Percentiles rank a stretch among this genome's conserved stretches.
These are phyloP conservation scores for Mycena epipterygia DNA, from an alignment of 768 basidiomycete genomes.

Conservation along the genomic window DNA sequence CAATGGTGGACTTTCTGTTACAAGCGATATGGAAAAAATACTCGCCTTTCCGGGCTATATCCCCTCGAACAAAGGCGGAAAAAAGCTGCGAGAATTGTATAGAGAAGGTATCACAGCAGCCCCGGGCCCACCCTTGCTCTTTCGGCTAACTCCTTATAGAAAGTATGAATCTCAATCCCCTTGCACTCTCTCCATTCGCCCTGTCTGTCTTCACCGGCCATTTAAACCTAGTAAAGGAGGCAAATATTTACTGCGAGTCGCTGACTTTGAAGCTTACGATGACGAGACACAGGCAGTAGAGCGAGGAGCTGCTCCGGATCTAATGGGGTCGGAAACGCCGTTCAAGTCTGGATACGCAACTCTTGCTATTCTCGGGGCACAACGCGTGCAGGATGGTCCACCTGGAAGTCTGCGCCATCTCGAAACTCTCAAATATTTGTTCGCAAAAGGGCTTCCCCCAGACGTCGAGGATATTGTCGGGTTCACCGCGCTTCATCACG, in stretches of 20 bases:
- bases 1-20: slow-evolving; percentile 46
- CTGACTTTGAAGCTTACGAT: background rate
- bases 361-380: slow-evolving; percentile 56
- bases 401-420: slow-evolving; percentile 42
- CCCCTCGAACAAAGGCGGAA: slow-evolving; percentile 40
- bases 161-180: slow-evolving; percentile 41
- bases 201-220: slow-evolving; percentile 44
- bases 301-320: slow-evolving; percentile 50
- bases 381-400: slow-evolving; percentile 42
- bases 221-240: slow-evolving; percentile 40
- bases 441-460: slow-evolving; percentile 55
- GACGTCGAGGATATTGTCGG: slow-evolving; percentile 62
- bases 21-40: slow-evolving; percentile 44
- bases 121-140: background rate
- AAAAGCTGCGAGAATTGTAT: slow-evolving; percentile 46
- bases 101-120: slow-evolving; percentile 34
- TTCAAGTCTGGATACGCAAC: slow-evolving; percentile 59
- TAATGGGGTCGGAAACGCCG: slow-evolving; percentile 56
- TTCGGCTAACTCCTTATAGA: slow-evolving; percentile 30
- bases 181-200: slow-evolving; percentile 46
- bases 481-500: slow-evolving; percentile 65
- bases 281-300: slow-evolving; percentile 41
- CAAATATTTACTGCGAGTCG: slow-evolving; percentile 14
- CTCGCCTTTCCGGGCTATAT: slow-evolving; percentile 47
- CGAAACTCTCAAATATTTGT: slow-evolving; percentile 56